Evolutionary conservation across 73 alveolate species (phyloP).

Genomic region (Uronychia binucleata): DNA sequence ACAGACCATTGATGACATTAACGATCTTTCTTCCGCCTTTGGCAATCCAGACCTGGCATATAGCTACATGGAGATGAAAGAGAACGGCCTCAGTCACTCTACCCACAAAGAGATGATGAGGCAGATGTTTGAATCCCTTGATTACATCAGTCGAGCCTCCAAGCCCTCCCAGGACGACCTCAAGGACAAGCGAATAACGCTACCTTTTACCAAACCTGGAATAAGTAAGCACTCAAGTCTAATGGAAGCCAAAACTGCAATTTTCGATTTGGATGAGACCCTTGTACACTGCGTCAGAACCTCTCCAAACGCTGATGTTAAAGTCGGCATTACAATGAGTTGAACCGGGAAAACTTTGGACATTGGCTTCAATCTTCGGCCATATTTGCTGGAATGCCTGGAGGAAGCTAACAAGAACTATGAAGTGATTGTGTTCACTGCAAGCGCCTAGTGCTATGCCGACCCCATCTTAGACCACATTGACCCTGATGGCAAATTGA

Average conservation of each 20-base stretch:
- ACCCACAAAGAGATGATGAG: neutral
- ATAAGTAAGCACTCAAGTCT: neutral
- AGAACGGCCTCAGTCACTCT: neutral
- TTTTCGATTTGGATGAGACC: constrained; percentile 23
- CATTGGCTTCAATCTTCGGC: constrained; percentile 54
- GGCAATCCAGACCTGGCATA: neutral
- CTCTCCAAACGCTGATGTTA: neutral
- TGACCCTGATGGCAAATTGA: constrained; percentile 70
- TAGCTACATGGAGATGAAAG: neutral
- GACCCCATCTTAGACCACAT: constrained; percentile 75
- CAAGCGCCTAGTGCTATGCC: constrained; percentile 87
- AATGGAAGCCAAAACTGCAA: neutral
- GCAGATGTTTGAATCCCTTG: neutral
- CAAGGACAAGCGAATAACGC: neutral
- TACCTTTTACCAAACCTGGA: neutral
- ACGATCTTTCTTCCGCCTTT: too few species aligned
- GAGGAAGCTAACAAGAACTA: constrained; percentile 51
- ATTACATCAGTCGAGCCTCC: neutral
- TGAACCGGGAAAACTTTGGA: neutral
- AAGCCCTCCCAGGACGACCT: neutral
- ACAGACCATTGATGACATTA: too few species aligned
- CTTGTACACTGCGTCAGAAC: constrained; percentile 6
- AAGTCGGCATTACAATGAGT: neutral
- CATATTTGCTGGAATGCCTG: constrained; percentile 60
- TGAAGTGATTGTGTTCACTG: constrained; percentile 87